Evolutionary conservation across 2,329 filamentous ascomycete genomes (phyloP).

Genomic region (Clarireedia sp.): DNA sequence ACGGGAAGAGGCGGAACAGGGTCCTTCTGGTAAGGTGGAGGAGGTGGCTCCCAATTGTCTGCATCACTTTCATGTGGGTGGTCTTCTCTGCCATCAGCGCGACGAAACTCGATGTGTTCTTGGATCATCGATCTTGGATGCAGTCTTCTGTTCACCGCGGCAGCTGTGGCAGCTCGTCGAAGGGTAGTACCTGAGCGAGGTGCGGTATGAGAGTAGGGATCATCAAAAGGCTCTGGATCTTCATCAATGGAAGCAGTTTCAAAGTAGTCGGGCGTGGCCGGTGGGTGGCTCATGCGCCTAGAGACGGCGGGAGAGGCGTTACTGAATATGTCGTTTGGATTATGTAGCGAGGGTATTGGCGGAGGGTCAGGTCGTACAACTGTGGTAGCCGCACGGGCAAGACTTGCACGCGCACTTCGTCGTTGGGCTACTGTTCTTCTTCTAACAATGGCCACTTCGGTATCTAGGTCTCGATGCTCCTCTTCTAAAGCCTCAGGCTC

Average conservation of each 20-base stretch:
- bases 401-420: constrained; percentile 37
- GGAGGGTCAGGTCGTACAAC: constrained; percentile 18
- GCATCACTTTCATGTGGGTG: constrained; percentile 81
- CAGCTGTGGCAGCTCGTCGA: constrained; percentile 67
- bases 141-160: constrained; percentile 61
- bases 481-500: constrained; percentile 65
- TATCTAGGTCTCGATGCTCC: constrained; percentile 64
- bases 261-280: constrained; percentile 12
- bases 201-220: constrained; percentile 64
- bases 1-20: constrained; percentile 31
- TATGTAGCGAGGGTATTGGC: constrained; percentile 21
- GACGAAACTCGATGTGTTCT: constrained; percentile 53
- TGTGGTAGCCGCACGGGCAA: constrained; percentile 44
- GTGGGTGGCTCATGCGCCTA: constrained; percentile 17
- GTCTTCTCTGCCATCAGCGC: constrained; percentile 62
- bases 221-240: constrained; percentile 50
- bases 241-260: constrained; percentile 26
- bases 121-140: constrained; percentile 49
- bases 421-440: constrained; percentile 63
- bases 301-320: constrained; percentile 12
- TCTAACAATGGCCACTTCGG: constrained; percentile 71
- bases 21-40: constrained; percentile 68
- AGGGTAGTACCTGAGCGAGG: constrained; percentile 64
- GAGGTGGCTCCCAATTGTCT: constrained; percentile 81
- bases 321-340: constrained; percentile 15